A percentile compares a stretch with the other conserved stretches of the same genome.
phyloP scores from a whole-genome alignment of 768 basidiomycete genomes.

The Termitomyces bulborhizus region DNA sequence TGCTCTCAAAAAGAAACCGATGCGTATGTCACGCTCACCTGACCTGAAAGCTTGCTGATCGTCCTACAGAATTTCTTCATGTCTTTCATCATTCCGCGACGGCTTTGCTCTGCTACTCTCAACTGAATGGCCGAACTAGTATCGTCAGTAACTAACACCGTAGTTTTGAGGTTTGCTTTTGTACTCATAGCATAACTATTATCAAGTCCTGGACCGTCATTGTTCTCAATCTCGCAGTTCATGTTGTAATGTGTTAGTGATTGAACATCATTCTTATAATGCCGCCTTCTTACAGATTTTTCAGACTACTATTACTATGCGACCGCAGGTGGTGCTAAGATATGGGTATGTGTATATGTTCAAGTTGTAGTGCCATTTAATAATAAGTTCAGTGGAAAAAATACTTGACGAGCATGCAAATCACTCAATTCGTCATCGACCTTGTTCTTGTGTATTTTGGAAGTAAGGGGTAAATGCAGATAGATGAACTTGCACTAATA shows the following conservation, averaged over 20 bases:
- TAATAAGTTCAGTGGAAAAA: conserved; percentile 81
- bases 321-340: conserved; percentile 92
- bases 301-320: conserved; percentile 99
- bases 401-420: conserved; percentile 95
- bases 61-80: conserved; percentile 78
- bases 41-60: conserved; percentile 4
- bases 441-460: conserved; percentile 90
- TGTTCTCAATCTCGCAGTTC: conserved; percentile 82
- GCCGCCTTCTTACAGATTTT: conserved; percentile 1
- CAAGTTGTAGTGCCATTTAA: neutral
- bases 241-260: conserved; percentile 93
- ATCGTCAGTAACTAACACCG: conserved; percentile 52
- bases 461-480: conserved; percentile 49
- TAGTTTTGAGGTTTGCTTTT: neutral
- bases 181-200: conserved; percentile 5
- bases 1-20: conserved; percentile 95
- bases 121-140: conserved; percentile 91
- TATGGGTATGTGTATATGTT: conserved; percentile 64
- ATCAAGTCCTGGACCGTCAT: conserved; percentile 94
- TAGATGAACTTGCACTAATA: neutral
- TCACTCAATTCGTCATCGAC: conserved; percentile 93
- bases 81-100: conserved; percentile 99
- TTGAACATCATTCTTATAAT: neutral
- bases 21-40: conserved; percentile 52
- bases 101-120: conserved; percentile 88